These are phyloP conservation scores for Chalciporus piperatus DNA, from an alignment of 768 basidiomycete genomes.

Conservation along the genomic window DNA sequence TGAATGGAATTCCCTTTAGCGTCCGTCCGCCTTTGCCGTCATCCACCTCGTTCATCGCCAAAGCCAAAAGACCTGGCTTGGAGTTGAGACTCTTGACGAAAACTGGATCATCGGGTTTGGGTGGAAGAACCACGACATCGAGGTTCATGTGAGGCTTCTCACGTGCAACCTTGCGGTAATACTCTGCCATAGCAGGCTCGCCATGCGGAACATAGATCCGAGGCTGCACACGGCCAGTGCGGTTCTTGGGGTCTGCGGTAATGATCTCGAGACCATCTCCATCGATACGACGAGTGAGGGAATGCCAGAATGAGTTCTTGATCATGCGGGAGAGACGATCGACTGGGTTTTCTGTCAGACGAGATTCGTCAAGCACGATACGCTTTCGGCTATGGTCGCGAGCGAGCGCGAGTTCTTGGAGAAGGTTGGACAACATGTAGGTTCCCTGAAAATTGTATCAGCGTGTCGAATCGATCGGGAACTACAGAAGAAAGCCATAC, in stretches of 20 bases:
- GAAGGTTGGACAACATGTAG: constrained; percentile 98
- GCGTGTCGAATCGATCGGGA: constrained; percentile 2
- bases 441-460: constrained; percentile 61
- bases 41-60: constrained; percentile 92
- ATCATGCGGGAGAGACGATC: constrained; percentile 97
- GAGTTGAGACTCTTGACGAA: constrained; percentile 93
- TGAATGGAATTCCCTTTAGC: constrained; percentile 92
- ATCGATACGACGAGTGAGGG: constrained; percentile 93
- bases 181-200: constrained; percentile 92
- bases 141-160: constrained; percentile 94
- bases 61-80: constrained; percentile 89
- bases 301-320: constrained; percentile 97
- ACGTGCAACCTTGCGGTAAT: constrained; percentile 86
- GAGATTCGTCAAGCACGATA: constrained; percentile 98
- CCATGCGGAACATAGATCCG: constrained; percentile 94
- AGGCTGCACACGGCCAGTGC: constrained; percentile 84
- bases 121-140: constrained; percentile 87
- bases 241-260: constrained; percentile 97
- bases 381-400: constrained; percentile 93
- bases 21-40: constrained; percentile 76
- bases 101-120: constrained; percentile 78
- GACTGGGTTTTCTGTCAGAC: constrained; percentile 95
- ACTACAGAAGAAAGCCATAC: constrained; percentile 40
- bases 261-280: constrained; percentile 97
- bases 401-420: constrained; percentile 98